Percentiles rank a stretch among this genome's conserved stretches.
Evolutionary conservation across 495 filamentous ascomycete species (phyloP).

Genomic region (Evernia prunastri): DNA sequence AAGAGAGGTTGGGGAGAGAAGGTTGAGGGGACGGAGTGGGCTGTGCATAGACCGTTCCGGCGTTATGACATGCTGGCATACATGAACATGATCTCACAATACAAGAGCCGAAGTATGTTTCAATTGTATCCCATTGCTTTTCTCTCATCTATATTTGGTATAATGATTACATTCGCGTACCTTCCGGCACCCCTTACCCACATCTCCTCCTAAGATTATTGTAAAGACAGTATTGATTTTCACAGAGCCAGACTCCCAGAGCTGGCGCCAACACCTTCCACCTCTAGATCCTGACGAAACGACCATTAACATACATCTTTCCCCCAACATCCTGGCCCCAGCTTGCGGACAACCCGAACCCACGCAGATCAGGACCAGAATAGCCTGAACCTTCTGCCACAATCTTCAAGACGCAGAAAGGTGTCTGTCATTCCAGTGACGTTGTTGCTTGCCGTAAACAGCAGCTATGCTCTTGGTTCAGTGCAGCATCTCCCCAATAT

Average conservation of each 20-base stretch:
- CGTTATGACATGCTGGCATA: background rate
- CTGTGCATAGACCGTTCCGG: background rate
- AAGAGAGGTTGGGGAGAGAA: slow-evolving; percentile 79
- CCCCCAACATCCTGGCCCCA: background rate
- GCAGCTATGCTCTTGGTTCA: slow-evolving; percentile 6
- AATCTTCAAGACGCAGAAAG: background rate
- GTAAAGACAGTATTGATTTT: slow-evolving; percentile 11
- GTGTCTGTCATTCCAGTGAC: background rate
- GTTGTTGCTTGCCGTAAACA: background rate
- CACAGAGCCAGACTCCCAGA: background rate
- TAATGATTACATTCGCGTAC: background rate
- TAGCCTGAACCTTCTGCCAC: background rate
- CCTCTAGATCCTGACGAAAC: background rate
- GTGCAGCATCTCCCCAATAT: slow-evolving; percentile 28
- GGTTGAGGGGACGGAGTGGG: slow-evolving; percentile 23
- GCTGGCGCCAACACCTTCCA: background rate
- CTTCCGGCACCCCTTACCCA: background rate
- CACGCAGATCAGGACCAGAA: background rate
- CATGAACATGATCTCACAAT: background rate
- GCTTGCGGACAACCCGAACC: background rate
- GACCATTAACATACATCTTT: background rate
- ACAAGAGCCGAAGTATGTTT: background rate
- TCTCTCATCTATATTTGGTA: background rate
- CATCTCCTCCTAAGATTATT: background rate
- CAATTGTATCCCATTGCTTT: background rate